Base-by-base conservation (phyloP, 805 yeast species). In the Hanseniaspora singularis region DNA sequence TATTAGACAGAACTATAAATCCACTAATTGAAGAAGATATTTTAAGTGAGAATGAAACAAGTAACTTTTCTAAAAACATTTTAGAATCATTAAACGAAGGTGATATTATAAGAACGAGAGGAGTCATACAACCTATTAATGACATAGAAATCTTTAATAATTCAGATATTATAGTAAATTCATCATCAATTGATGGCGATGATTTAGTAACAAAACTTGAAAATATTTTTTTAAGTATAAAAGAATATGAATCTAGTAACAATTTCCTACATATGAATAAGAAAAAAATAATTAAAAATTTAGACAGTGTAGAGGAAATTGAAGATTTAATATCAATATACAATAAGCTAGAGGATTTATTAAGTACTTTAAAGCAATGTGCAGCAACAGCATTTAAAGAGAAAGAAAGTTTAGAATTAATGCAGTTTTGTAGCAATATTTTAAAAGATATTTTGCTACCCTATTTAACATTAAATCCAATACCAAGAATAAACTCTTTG, bases 11-110 rank as follows among this genome's bases (percentile, higher is more conserved):
- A 24, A 39, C 43, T 1, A 39, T 39, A 14, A 39, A 39, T 20
- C 43, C 34, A 9, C 18, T 39, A 24, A 30, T 30, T 15, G 43
- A 39, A n/a, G 41, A 38, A 14, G 41, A 28, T 8, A 30, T 27
- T 19, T 24, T 15, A 9, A 15, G 18, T 6, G 33, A 28, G 10
- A 12, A n/a, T 18, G 23, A 27, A 6, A 15, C 12, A 2, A 20
- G 18, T 15, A 33, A 38, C 6, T 27, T 24, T 19, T 38, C 41
- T n/a, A n/a, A n/a, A 18, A 27, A 38, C 10, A 38, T 38, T 7
- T 27, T 38, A 2, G 28, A 38, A 15, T 27, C 41, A 18, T 38
- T 38, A 30, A 15, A 24, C 6, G 27, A 24, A 24, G 27, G 32
- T 7, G 24, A 38, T 4, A 18, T 30, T 12, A 18, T 38, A 14